Conservation (phyloP, 192 early-diverging fungal species). For the Podila epicladia region DNA sequence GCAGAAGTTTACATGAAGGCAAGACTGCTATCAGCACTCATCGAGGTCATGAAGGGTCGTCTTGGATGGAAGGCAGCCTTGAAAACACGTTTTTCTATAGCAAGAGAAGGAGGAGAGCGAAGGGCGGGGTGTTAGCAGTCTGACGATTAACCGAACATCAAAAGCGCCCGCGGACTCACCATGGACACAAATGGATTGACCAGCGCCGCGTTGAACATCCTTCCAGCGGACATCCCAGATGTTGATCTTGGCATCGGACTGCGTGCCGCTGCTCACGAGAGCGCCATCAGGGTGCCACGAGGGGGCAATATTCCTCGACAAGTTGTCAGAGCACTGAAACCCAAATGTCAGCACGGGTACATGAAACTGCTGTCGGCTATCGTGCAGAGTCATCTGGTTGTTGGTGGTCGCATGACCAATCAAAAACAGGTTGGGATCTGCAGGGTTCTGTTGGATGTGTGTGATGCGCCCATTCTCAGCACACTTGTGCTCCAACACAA, state of each 20-base stretch:
- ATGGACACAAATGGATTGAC: slow-evolving; percentile 35
- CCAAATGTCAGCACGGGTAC: slow-evolving; percentile 31
- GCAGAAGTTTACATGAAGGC: slow-evolving; percentile 35
- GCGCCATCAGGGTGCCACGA: slow-evolving; percentile 46
- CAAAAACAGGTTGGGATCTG: slow-evolving; percentile 30
- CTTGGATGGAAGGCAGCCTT: slow-evolving; percentile 43
- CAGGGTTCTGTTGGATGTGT: slow-evolving; percentile 23
- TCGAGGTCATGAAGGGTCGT: slow-evolving; percentile 30
- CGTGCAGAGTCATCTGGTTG: slow-evolving; percentile 38
- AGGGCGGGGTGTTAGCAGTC: not conserved
- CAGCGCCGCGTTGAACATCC: slow-evolving; percentile 36
- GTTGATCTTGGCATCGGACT: slow-evolving; percentile 42
- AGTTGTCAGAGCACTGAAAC: slow-evolving; percentile 24
- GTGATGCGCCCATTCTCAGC: slow-evolving; percentile 24
- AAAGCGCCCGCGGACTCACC: slow-evolving; percentile 3
- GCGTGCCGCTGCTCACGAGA: slow-evolving; percentile 36
- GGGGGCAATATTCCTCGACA: slow-evolving; percentile 21
- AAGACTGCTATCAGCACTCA: slow-evolving; percentile 32
- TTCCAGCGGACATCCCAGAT: slow-evolving; percentile 50
- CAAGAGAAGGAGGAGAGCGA: not conserved
- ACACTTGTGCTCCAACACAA: slow-evolving; percentile 26
- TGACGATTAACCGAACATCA: not conserved
- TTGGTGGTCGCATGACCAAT: slow-evolving; percentile 18
- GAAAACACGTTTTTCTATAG: slow-evolving; percentile 35
- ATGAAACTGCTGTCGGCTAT: slow-evolving; percentile 16